Evolutionary conservation across 2,329 filamentous ascomycete genomes (phyloP).

Genomic region (Hymenoscyphus infarciens): DNA sequence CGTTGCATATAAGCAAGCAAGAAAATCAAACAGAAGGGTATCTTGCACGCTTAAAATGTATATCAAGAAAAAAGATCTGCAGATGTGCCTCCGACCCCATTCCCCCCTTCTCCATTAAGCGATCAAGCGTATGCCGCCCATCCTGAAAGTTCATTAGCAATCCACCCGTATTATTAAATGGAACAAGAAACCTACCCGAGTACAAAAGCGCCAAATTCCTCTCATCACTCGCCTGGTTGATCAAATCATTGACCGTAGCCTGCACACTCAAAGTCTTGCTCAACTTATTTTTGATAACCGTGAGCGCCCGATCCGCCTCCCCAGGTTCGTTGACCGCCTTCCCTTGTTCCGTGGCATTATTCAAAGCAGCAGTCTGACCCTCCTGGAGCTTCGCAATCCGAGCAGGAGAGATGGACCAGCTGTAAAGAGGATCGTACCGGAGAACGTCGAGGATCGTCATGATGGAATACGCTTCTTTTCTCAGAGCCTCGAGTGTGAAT

Average conservation of each 20-base stretch:
- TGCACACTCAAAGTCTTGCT: conserved; percentile 90
- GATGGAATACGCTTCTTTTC: conserved; percentile 94
- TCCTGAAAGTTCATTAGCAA: conserved; percentile 34
- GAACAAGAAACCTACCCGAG: conserved; percentile 42
- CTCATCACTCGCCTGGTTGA: conserved; percentile 93
- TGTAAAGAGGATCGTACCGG: conserved; percentile 96
- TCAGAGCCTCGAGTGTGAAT: conserved; percentile 89
- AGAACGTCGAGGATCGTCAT: conserved; percentile 98
- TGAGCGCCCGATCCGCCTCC: conserved; percentile 88
- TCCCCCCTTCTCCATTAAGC: not conserved
- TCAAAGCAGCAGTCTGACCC: conserved; percentile 46
- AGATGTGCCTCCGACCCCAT: not conserved
- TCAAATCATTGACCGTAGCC: conserved; percentile 94
- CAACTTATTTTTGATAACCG: conserved; percentile 93
- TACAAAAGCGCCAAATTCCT: conserved; percentile 88
- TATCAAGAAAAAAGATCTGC: too few relatives aligned
- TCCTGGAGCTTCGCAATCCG: conserved; percentile 63
- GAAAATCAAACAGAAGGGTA: not conserved
- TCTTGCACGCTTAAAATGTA: not conserved
- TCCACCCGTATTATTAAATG: not conserved
- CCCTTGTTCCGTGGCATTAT: conserved; percentile 32
- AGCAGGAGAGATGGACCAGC: conserved; percentile 81
- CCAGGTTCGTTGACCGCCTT: conserved; percentile 55
- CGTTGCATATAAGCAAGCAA: not conserved
- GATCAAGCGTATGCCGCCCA: conserved; percentile 48